These are phyloP conservation scores for Vitis hybrid DNA, from an alignment of 177 flowering plant species.

Conservation along the genomic window DNA sequence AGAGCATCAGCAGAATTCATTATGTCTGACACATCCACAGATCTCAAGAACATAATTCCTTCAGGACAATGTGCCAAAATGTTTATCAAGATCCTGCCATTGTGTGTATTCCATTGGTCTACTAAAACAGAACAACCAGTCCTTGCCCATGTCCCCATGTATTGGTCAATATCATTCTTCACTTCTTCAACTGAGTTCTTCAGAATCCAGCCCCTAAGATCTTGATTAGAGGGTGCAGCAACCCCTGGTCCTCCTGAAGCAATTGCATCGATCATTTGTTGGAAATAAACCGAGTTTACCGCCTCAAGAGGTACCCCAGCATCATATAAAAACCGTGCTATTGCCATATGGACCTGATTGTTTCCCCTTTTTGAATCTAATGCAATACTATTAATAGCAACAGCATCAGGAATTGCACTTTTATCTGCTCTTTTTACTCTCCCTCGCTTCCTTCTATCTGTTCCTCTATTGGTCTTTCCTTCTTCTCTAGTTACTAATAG, in stretches of 20 bases:
- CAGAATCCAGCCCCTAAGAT: conserved; percentile 75
- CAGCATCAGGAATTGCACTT: conserved; percentile 17
- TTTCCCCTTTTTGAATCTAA: conserved; percentile 26
- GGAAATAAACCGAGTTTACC: conserved; percentile 74
- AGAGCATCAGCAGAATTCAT: conserved; percentile 48
- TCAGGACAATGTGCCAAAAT: conserved; percentile 67
- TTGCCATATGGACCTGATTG: conserved; percentile 56
- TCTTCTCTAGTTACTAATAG: conserved; percentile 35
- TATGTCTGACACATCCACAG: conserved; percentile 56
- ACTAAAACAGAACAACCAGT: conserved; percentile 81
- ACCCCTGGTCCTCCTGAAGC: conserved; percentile 54
- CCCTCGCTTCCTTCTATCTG: conserved; percentile 56
- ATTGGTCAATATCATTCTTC: conserved; percentile 41
- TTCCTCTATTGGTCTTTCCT: conserved; percentile 21
- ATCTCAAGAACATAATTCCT: conserved; percentile 71
- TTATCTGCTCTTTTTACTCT: conserved; percentile 30
- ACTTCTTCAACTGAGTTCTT: conserved; percentile 68
- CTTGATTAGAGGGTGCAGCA: conserved; percentile 58
- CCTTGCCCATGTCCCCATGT: conserved; percentile 51
- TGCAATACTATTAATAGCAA: conserved; percentile 8
- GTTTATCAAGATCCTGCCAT: conserved; percentile 46
- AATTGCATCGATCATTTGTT: conserved; percentile 85
- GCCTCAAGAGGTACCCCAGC: conserved; percentile 73
- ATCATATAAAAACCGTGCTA: conserved; percentile 76
- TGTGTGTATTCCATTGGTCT: conserved; percentile 52